phyloP scores from a whole-genome alignment of 495 filamentous ascomycete genomes.

The Lentithecium fluviatile region DNA sequence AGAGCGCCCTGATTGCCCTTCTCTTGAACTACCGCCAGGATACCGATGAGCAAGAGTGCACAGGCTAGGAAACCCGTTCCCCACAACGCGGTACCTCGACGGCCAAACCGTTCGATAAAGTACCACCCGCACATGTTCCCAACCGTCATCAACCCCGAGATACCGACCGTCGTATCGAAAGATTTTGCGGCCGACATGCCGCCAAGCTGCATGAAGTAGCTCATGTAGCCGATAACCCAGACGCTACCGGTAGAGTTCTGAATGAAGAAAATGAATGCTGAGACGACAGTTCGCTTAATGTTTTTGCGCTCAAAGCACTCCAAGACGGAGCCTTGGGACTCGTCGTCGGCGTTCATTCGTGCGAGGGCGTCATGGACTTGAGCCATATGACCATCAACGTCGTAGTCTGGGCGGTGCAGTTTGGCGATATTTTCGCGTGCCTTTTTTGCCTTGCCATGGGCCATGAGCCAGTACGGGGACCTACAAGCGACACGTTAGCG shows the following conservation, averaged over 20 bases:
- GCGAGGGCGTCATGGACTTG: too few species aligned
- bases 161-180: not conserved
- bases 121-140: slow-evolving; percentile 5
- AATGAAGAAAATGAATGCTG: not conserved
- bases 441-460: too few species aligned
- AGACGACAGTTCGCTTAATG: slow-evolving; percentile 3
- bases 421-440: too few species aligned
- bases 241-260: not conserved
- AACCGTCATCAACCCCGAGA: not conserved
- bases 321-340: too few species aligned
- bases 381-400: too few species aligned
- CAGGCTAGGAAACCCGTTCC: slow-evolving; percentile 1
- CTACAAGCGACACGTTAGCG: too few species aligned
- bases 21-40: too few species aligned
- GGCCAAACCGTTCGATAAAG: not conserved
- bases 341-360: too few species aligned
- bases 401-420: too few species aligned
- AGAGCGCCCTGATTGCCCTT: too few species aligned
- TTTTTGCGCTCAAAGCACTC: slow-evolving; percentile 11
- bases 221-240: slow-evolving; percentile 10
- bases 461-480: too few species aligned
- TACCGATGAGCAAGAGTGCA: slow-evolving; percentile 5
- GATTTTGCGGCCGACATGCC: not conserved
- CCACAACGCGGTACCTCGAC: not conserved
- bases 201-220: slow-evolving; percentile 8